These are phyloP conservation scores for Spatholobus suberectus DNA, from an alignment of 306 rosid species.

Conservation along the genomic window DNA sequence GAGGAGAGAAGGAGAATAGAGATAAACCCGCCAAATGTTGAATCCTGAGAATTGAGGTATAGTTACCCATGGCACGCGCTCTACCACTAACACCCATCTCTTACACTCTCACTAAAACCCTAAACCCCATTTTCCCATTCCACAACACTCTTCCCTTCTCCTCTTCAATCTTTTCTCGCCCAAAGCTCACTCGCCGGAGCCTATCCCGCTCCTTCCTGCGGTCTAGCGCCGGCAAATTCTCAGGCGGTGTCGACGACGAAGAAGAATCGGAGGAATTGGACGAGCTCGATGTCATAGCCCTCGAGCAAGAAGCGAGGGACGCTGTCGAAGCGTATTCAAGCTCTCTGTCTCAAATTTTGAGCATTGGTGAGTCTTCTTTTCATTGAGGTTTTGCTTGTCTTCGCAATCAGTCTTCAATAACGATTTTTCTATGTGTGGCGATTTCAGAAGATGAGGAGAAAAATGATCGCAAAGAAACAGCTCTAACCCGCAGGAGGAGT, in stretches of 20 bases:
- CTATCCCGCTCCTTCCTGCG: slow-evolving; percentile 26
- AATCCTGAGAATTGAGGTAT: background rate
- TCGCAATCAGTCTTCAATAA: background rate
- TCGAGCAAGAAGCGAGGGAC: slow-evolving; percentile 76
- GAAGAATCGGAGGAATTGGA: slow-evolving; percentile 42
- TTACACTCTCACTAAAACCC: slow-evolving; percentile 46
- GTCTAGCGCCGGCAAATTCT: slow-evolving; percentile 17
- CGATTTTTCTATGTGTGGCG: slow-evolving; percentile 22
- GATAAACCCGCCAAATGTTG: slow-evolving; percentile 57
- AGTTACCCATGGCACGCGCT: slow-evolving; percentile 50
- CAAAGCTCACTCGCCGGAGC: slow-evolving; percentile 40
- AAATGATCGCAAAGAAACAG: slow-evolving; percentile 44
- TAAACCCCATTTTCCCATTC: slow-evolving; percentile 34
- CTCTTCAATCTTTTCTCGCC: slow-evolving; percentile 28
- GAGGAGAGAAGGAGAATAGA: background rate
- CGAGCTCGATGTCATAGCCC: slow-evolving; percentile 54
- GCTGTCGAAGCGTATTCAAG: slow-evolving; percentile 65
- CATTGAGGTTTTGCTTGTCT: background rate
- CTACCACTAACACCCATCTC: slow-evolving; percentile 37
- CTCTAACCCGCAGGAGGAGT: slow-evolving; percentile 58
- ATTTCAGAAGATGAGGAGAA: slow-evolving; percentile 80
- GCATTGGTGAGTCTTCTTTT: slow-evolving; percentile 50
- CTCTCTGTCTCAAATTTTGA: slow-evolving; percentile 61
- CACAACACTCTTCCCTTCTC: slow-evolving; percentile 31
- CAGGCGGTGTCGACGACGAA: slow-evolving; percentile 31